Evolutionary conservation across 106 monocot species (phyloP).

Genomic region (Acorus gramineus): DNA sequence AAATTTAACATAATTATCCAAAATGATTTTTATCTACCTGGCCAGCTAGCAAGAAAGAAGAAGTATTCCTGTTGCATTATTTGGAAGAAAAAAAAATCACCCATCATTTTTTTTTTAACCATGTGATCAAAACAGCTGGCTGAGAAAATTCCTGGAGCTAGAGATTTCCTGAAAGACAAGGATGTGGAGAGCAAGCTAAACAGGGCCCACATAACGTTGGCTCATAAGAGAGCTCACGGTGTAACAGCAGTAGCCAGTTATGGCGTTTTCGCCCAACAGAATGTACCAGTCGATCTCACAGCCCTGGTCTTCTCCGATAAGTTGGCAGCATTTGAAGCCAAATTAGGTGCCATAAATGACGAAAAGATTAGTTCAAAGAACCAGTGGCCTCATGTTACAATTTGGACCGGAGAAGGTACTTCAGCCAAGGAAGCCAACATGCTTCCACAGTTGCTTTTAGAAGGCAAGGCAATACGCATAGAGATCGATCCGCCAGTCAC

Average conservation of each 20-base stretch:
- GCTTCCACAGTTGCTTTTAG: constrained; percentile 41
- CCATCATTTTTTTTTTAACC: no score
- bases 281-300: constrained; percentile 60
- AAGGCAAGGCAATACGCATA: constrained; percentile 61
- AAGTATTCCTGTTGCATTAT: no score
- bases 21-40: no score
- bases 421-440: constrained; percentile 66
- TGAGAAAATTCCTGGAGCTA: constrained; percentile 18
- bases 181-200: constrained; percentile 36
- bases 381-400: constrained; percentile 79
- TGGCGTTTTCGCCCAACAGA: constrained; percentile 31
- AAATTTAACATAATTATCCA: no score
- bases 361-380: constrained; percentile 66
- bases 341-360: constrained; percentile 47
- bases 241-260: constrained; percentile 76
- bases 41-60: no score
- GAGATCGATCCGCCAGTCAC: constrained; percentile 49
- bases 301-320: constrained; percentile 77
- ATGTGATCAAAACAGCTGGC: constrained; percentile 31
- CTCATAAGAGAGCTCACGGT: constrained; percentile 92
- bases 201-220: constrained; percentile 77
- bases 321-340: constrained; percentile 71
- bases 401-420: constrained; percentile 66
- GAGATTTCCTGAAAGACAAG: constrained; percentile 31
- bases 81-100: no score